Evolutionary conservation across 305 asterid species (phyloP).

Genomic region (Caryopteris hybrid): DNA sequence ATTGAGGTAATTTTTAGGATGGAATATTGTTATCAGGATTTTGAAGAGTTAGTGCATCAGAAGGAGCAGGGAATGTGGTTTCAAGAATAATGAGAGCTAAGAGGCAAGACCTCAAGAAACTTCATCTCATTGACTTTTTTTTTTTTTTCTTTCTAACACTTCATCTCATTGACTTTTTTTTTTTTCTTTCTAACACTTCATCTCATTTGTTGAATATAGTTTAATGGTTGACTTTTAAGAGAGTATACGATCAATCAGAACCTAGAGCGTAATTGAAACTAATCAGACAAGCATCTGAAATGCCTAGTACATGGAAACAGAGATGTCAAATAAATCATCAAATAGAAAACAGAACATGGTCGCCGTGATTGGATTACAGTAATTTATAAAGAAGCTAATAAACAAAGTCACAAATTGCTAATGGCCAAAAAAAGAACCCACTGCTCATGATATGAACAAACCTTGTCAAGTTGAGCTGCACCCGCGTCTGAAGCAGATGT

Average conservation of each 20-base stretch:
- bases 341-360: neutral
- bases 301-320: neutral
- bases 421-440: constrained; percentile 2
- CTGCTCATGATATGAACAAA: constrained; percentile 23
- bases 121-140: neutral
- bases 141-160: too few relatives aligned
- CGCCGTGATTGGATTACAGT: neutral
- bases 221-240: too few relatives aligned
- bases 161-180: too few relatives aligned
- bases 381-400: neutral
- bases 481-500: constrained; percentile 37
- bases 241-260: neutral
- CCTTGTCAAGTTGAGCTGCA: constrained; percentile 57
- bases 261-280: neutral
- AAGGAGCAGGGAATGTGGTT: too few relatives aligned
- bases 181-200: too few relatives aligned
- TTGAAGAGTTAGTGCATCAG: too few relatives aligned
- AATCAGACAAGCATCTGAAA: neutral
- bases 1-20: neutral
- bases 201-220: too few relatives aligned
- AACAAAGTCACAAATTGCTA: neutral
- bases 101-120: neutral
- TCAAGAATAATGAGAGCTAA: neutral
- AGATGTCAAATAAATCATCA: neutral
- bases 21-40: neutral